Base-by-base conservation (phyloP, 345 rosid genomes). In the Brassica rapa region DNA sequence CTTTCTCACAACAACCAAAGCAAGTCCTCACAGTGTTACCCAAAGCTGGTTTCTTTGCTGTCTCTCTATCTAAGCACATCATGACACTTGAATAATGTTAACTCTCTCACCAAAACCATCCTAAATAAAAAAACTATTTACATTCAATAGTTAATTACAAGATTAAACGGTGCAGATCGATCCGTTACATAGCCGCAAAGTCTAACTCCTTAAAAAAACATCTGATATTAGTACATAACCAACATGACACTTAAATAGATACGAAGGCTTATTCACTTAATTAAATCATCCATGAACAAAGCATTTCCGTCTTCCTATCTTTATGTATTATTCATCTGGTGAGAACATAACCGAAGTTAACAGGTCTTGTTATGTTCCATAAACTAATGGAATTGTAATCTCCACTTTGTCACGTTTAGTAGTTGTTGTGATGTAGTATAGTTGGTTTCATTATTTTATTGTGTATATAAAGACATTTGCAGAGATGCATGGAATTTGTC, bases 111-210 rank as follows among this genome's bases (percentile, higher is more conserved):
- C 51, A 37, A 37, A 71, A 27, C 16, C 29, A 73, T 49, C 51
- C 51, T 10, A 41, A 41, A 10, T 41, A 11, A 15, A 37, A 37
- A 35, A 5, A 32, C n/a, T n/a, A 51, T 62, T 49, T 59, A 57
- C 29, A 68, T 46, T 79, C 43, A 72, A 66, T 66, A 76, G 80
- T 70, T 49, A 70, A 33, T 51, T 62, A 70, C 56, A 77, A 62
- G 77, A 62, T 10, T 70, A 15, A 70, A n/a, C 14, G 55, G n/a
- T 62, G 56, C 56, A 69, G 68, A 76, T 59, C 29, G 29, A 7
- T 35, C 61, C 61, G 43, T 61, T 60, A 61, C 51, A 72, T 62
- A 71, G 81, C 67, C 72, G 62, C 82, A 78, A 78, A 66, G 23
- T 66, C 72, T 59, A 63, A 62, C 63, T 51, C 33, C 62, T 73